Evolutionary conservation across 202 grass and related monocot genomes (phyloP).

Genomic region (Zoysia matrella): DNA sequence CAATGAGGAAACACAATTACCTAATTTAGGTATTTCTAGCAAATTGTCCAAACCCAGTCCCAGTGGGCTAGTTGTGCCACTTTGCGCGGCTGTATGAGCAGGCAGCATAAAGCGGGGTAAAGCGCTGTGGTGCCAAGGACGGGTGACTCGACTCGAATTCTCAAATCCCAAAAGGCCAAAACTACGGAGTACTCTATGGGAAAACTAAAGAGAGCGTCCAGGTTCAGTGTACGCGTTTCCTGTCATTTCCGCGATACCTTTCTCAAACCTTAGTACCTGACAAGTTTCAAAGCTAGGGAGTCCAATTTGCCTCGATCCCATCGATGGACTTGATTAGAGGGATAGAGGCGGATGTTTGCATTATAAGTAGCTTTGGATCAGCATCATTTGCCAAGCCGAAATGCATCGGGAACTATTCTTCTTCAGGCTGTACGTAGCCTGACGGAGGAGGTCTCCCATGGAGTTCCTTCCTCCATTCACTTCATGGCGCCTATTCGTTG

Average conservation of each 20-base stretch:
- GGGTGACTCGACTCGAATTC: constrained; percentile 20
- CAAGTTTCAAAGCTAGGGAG: constrained; percentile 9
- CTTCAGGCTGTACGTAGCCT: constrained; percentile 45
- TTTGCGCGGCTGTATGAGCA: constrained; percentile 50
- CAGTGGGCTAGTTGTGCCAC: constrained; percentile 30
- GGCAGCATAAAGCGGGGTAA: constrained; percentile 33
- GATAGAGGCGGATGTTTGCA: constrained; percentile 20
- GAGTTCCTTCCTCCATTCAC: constrained; percentile 64
- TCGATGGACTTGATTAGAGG: neutral
- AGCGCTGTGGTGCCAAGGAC: constrained; percentile 14
- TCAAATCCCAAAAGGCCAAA: constrained; percentile 23
- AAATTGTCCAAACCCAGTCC: constrained; percentile 9
- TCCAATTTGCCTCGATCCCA: constrained; percentile 15
- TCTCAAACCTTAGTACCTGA: constrained; percentile 8
- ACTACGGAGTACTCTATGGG: neutral
- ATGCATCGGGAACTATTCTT: constrained; percentile 44
- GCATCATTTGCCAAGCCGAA: constrained; percentile 34
- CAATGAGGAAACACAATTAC: constrained; percentile 11
- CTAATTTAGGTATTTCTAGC: constrained; percentile 19
- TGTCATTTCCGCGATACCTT: constrained; percentile 25
- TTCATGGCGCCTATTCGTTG: constrained; percentile 39
- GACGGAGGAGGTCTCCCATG: constrained; percentile 32
- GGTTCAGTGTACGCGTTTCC: constrained; percentile 48
- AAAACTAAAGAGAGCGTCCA: constrained; percentile 51
- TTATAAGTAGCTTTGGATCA: constrained; percentile 58